Conservation (phyloP, 1,139 yeast genomes). For the Sporopachydermia cereana region DNA sequence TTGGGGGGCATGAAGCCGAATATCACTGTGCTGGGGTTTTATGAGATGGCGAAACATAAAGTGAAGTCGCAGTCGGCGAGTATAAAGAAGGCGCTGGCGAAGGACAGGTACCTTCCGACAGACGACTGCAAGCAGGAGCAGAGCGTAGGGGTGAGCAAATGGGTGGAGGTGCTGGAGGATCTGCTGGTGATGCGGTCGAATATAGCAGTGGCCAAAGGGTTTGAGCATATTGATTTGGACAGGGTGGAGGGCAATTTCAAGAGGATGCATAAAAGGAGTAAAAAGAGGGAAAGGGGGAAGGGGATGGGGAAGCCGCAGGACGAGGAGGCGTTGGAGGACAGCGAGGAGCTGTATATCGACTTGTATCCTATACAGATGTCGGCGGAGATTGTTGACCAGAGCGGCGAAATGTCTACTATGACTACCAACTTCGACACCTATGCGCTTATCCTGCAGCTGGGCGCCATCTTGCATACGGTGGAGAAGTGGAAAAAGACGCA, state of each 20-base stretch:
- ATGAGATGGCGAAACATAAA: constrained; percentile 35
- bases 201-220: constrained; percentile 88
- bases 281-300: constrained; percentile 9
- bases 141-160: constrained; percentile 59
- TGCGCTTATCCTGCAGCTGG: constrained; percentile 82
- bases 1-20: constrained; percentile 96
- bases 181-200: constrained; percentile 85
- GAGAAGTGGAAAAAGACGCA: constrained; percentile 84
- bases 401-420: constrained; percentile 53
- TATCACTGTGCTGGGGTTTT: constrained; percentile 82
- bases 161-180: constrained; percentile 92
- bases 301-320: constrained; percentile 9
- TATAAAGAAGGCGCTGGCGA: constrained; percentile 14
- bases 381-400: constrained; percentile 53
- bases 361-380: constrained; percentile 95
- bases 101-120: constrained; percentile 46
- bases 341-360: constrained; percentile 50
- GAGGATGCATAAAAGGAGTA: background rate
- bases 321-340: constrained; percentile 12
- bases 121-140: constrained; percentile 66
- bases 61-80: constrained; percentile 16
- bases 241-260: constrained; percentile 15
- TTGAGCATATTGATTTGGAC: constrained; percentile 51
- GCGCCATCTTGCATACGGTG: constrained; percentile 84
- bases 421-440: constrained; percentile 93